Evolutionary conservation across 768 basidiomycete genomes (phyloP), one percentile per base, ranked within the genome.

Genomic region (Tephrocybe sp.): DNA sequence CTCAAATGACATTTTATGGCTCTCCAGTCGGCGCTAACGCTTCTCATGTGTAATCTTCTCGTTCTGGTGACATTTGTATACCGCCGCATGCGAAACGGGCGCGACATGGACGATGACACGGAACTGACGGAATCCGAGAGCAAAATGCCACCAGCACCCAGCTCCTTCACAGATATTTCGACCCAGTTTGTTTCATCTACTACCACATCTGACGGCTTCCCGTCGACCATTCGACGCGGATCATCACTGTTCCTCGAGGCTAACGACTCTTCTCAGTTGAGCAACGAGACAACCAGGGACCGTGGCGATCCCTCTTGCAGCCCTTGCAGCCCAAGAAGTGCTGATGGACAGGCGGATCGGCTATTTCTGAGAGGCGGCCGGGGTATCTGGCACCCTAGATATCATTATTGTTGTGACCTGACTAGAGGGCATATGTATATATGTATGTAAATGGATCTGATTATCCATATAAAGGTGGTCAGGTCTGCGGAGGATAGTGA

Each of bases 61-160:
- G 60, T 63, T 17, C 12, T 63, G 23, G 54, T 60, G 14, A 58
- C 60, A 18, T 52, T 45, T 21, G 9, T 57, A 9, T 63, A 59
- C 40, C 56, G 62, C 21, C 52, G 39, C 28, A 26, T 56, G 3
- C 56, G 54, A 4, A 58, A 49, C 12, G 56, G 47, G 18, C 36
- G 28, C 24, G 56, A 53, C 24, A 32, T 55, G 6, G 28, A 30
- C n/a, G 57, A 58, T 12, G 38, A 55, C 28, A 30, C 11, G 28
- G 28, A 17, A 23, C 47, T 15, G 28, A 40, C 46, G 11, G 48
- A 51, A 15, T 26, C 7, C 11, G 48, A 41, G n/a, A 37, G 17
- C 23, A 50, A 15, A 26, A 15, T 25, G 18, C 48, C 24, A 23
- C 26, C n/a, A n/a, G 4, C 7, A n/a, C 15, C 37, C 15, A 8